Evolutionary conservation across 1,284 basidiomycete species (phyloP).

Genomic region (Schizophyllum amplum): DNA sequence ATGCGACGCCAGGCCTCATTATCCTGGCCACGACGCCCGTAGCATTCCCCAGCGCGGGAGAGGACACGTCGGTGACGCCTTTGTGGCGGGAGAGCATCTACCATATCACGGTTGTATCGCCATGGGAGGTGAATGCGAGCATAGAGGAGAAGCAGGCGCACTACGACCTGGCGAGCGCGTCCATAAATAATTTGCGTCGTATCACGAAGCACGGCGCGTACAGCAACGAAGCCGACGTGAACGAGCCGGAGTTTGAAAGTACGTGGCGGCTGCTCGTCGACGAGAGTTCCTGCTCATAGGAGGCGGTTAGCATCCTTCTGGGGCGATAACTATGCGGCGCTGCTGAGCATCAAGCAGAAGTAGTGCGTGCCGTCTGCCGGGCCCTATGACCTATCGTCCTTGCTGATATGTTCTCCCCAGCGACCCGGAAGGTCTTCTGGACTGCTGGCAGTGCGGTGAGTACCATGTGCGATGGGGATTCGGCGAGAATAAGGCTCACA

Average conservation of each 20-base stretch:
- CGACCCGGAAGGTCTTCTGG: conserved; percentile 43
- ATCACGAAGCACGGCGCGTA: conserved; percentile 46
- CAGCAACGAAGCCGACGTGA: conserved; percentile 50
- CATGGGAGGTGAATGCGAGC: conserved; percentile 37
- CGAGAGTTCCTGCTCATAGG: not conserved
- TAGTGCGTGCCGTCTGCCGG: conserved; percentile 31
- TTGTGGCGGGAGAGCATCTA: conserved; percentile 39
- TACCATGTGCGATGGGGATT: conserved; percentile 3
- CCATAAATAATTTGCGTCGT: conserved; percentile 32
- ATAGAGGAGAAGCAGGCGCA: conserved; percentile 23
- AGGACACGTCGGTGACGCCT: conserved; percentile 37
- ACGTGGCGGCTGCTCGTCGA: conserved; percentile 2
- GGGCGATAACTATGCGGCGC: conserved; percentile 40
- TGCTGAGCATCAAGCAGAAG: conserved; percentile 44
- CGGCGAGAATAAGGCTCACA: no score
- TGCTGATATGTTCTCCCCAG: conserved; percentile 20
- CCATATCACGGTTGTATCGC: conserved; percentile 32
- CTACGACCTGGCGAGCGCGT: conserved; percentile 27
- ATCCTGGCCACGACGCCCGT: conserved; percentile 29
- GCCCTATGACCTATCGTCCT: not conserved
- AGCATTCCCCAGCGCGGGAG: conserved; percentile 20
- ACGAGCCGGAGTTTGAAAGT: conserved; percentile 45
- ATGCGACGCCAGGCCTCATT: conserved; percentile 32
- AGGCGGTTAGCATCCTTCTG: conserved; percentile 35
- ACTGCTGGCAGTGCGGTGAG: conserved; percentile 57